Percentiles rank a stretch among this genome's conserved stretches.
phyloP scores from a whole-genome alignment of 108 stramenopile genomes.

The Stephanodiscus triporus region DNA sequence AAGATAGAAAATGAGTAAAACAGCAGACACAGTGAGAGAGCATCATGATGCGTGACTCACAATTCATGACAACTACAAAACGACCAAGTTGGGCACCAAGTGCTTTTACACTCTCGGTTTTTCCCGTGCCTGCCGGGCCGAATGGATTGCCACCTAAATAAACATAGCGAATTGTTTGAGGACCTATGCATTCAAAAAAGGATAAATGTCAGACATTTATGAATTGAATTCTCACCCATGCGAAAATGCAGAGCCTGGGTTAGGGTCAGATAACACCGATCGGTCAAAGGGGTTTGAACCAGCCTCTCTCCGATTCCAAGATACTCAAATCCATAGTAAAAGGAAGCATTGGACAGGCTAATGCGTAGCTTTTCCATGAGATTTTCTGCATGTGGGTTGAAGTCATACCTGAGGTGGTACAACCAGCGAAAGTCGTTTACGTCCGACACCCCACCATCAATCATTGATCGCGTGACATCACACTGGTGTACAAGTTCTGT shows the following conservation, averaged over 20 bases:
- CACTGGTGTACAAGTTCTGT: conserved; percentile 98
- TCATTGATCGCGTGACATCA: conserved; percentile 90
- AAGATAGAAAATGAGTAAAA: conserved; percentile 2
- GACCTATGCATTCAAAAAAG: not conserved
- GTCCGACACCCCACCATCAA: conserved; percentile 68
- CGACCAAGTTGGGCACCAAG: conserved; percentile 96
- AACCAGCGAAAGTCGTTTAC: conserved; percentile 90
- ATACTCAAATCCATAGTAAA: conserved; percentile 98
- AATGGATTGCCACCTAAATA: conserved; percentile 89
- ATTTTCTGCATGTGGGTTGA: conserved; percentile 74
- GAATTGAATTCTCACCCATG: conserved; percentile 71
- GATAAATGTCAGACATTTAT: not conserved
- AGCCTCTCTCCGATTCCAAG: conserved; percentile 97
- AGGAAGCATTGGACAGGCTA: conserved; percentile 92
- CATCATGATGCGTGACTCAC: conserved; percentile 37
- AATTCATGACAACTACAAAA: conserved; percentile 98
- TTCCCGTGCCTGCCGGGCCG: conserved; percentile 99
- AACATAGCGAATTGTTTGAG: not conserved
- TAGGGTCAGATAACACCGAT: conserved; percentile 96
- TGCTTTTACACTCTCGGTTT: conserved; percentile 98
- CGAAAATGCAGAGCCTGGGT: conserved; percentile 97
- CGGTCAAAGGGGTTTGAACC: conserved; percentile 98
- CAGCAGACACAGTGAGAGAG: not conserved
- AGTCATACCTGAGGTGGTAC: conserved; percentile 91
- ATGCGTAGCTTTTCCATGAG: conserved; percentile 81